Evolutionary conservation across 1,284 basidiomycete genomes (phyloP).

Genomic region (Phellinidium pouzarii): DNA sequence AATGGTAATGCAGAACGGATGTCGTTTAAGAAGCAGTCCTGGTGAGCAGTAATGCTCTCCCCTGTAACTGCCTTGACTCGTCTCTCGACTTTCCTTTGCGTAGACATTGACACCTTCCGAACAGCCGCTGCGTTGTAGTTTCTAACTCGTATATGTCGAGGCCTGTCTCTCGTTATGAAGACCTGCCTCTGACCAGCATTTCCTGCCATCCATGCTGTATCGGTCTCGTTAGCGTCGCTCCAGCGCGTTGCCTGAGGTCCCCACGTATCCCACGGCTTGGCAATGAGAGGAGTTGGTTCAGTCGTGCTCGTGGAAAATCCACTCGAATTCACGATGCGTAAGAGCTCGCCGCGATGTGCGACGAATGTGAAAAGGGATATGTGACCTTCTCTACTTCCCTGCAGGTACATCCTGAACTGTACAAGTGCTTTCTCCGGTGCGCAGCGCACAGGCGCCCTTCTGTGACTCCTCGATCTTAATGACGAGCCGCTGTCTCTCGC

Average conservation of each 20-base stretch:
- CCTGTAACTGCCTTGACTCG: conserved; percentile 2
- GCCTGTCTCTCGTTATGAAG: conserved; percentile 21
- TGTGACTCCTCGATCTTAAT: background rate
- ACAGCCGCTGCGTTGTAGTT: conserved; percentile 33
- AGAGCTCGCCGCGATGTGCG: conserved; percentile 28
- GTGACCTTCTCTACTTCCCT: conserved; percentile 8
- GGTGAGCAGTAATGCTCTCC: conserved; percentile 13
- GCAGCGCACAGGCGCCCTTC: conserved; percentile 8
- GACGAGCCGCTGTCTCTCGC: background rate
- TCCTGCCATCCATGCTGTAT: conserved; percentile 45
- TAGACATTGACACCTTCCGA: background rate
- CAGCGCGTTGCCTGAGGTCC: conserved; percentile 38
- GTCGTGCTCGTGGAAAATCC: background rate
- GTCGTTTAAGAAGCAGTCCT: conserved; percentile 20
- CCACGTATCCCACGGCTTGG: conserved; percentile 37
- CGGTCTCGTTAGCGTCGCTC: conserved; percentile 32
- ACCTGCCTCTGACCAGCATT: conserved; percentile 41
- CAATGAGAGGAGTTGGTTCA: background rate
- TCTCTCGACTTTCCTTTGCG: background rate
- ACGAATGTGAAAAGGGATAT: conserved; percentile 35
- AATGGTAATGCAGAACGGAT: conserved; percentile 31
- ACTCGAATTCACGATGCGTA: conserved; percentile 11
- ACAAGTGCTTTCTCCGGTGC: conserved; percentile 14
- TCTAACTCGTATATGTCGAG: conserved; percentile 27
- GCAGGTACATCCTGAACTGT: conserved; percentile 18